Base-by-base conservation (phyloP, 192 early-diverging fungal genomes). In the Podila epigama region DNA sequence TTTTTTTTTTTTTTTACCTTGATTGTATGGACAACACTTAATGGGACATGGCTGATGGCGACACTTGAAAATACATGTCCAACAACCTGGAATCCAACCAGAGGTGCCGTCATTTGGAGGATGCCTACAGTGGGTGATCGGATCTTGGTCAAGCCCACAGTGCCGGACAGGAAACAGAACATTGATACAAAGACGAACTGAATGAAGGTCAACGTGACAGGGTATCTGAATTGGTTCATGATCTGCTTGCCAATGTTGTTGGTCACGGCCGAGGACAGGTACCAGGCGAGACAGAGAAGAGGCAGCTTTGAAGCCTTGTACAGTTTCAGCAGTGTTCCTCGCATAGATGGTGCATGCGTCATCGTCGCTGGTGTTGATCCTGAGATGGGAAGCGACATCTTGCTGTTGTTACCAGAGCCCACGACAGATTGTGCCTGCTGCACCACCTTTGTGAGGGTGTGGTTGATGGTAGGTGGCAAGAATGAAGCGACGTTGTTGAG, bases 11-110 rank as follows among this genome's bases (percentile, higher is more conserved):
- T 68, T 41, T 51, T 78, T 79, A 95, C 93, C 89, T 96, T 96
- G 66, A 97, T 91, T 2, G 95, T 97, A 62, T 97, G 95, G 12
- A 92, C 89, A 70, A 95, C 88, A 51, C 88, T 91, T 12, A 97
- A 91, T 1, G 94, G 88, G n/a, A 95, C 89, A 22, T 81, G 72
- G 41, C 89, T 86, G 31, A 95, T 89, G n/a, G 94, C 92, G 34
- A 91, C 65, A 58, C 86, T 87, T 1, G 90, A 90, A 63, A 95
- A 91, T 11, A 94, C 83, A 84, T 97, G 95, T 1, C 94, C 94
- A 20, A 89, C 84, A 51, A 97, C 94, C 69, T 92, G 87, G 82
- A 97, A 97, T 18, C 87, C 71, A 51, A 87, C 85, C 60, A 97
- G 67, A 0, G 93, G 94, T 10, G 88, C 68, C 4, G 90, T 93